Conservation (phyloP, 2,329 filamentous ascomycete genomes). For the Phyllosticta ampelicida region DNA sequence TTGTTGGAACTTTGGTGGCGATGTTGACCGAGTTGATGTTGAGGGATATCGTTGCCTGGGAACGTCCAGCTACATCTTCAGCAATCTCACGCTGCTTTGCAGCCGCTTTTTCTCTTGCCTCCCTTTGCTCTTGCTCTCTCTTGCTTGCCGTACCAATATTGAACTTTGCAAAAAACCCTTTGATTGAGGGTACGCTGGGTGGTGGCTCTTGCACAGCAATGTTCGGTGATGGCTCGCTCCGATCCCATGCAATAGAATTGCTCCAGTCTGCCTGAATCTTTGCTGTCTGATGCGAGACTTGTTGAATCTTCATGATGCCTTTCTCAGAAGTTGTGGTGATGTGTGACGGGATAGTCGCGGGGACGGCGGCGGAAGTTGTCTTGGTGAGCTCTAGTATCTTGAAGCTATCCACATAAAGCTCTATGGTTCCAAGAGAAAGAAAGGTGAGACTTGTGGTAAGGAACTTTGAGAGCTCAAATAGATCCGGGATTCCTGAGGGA, state of each 20-base stretch:
- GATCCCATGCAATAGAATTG: constrained; percentile 77
- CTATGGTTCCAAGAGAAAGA: constrained; percentile 76
- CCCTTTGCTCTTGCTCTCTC: constrained; percentile 53
- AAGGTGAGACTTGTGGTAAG: constrained; percentile 92
- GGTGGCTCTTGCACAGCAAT: background rate
- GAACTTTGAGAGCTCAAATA: constrained; percentile 83
- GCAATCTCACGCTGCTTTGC: constrained; percentile 5
- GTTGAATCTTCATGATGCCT: constrained; percentile 73
- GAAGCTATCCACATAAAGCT: constrained; percentile 84
- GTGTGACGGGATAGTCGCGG: constrained; percentile 63
- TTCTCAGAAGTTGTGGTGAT: constrained; percentile 76
- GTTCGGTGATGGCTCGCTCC: constrained; percentile 16
- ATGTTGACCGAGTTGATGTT: constrained; percentile 78
- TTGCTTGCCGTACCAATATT: constrained; percentile 26
- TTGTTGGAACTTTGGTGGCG: constrained; percentile 59
- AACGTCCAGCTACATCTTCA: constrained; percentile 61
- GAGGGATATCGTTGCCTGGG: constrained; percentile 74
- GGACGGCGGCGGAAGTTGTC: constrained; percentile 68
- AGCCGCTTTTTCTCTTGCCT: constrained; percentile 33
- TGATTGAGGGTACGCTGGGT: constrained; percentile 14
- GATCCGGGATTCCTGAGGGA: constrained; percentile 66
- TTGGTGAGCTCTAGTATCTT: constrained; percentile 70
- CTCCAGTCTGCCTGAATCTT: constrained; percentile 90
- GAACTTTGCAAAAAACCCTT: constrained; percentile 31
- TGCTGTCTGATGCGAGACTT: constrained; percentile 74